Conservation (phyloP, 2,329 filamentous ascomycete species). For the Arthrobotrys musiformis region DNA sequence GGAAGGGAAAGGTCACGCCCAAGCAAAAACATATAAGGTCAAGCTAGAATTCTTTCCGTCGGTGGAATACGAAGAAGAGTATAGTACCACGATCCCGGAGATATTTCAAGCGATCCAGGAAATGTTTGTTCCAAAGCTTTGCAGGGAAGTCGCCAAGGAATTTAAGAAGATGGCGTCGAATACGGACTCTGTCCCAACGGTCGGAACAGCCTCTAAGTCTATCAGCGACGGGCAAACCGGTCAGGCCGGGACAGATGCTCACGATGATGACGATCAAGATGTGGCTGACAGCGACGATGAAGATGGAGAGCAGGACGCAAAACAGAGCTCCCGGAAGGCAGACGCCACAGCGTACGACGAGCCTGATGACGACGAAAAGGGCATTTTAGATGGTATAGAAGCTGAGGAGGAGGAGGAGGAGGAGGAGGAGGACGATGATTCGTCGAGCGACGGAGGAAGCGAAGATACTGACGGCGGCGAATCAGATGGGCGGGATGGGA, state of each 20-base stretch:
- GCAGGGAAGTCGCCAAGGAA: conserved; percentile 77
- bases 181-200: conserved; percentile 78
- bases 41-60: conserved; percentile 84
- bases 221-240: conserved; percentile 68
- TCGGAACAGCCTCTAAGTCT: conserved; percentile 70
- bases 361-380: conserved; percentile 88
- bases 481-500: background rate
- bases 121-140: conserved; percentile 78
- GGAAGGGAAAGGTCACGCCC: conserved; percentile 72
- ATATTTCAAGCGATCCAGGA: conserved; percentile 82
- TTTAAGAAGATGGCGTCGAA: conserved; percentile 79
- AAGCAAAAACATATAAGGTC: conserved; percentile 87
- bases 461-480: conserved; percentile 59
- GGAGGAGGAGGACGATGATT: conserved; percentile 69
- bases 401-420: conserved; percentile 71
- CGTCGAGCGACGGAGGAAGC: conserved; percentile 65
- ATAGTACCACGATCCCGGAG: conserved; percentile 81
- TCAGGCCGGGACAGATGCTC: conserved; percentile 37
- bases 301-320: conserved; percentile 83
- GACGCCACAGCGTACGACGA: conserved; percentile 87
- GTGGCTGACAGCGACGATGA: conserved; percentile 74
- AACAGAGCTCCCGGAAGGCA: conserved; percentile 77
- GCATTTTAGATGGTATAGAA: conserved; percentile 63
- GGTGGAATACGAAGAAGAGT: conserved; percentile 83
- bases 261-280: conserved; percentile 59